Conservation (phyloP, 2,329 filamentous ascomycete species). For the Fusarium miscanthi region DNA sequence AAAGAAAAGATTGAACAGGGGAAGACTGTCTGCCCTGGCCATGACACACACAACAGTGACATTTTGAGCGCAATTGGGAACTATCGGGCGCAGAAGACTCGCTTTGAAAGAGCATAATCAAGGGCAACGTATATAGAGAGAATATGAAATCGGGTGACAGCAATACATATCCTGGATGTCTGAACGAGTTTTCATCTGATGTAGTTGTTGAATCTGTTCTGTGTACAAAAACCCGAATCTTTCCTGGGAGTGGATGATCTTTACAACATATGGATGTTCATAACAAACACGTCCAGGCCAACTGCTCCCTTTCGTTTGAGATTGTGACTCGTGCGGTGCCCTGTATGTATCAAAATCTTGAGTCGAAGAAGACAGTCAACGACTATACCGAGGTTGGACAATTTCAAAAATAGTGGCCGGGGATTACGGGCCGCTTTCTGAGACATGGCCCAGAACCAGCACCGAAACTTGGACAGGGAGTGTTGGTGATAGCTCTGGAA, state of each 20-base stretch:
- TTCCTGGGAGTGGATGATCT: not conserved
- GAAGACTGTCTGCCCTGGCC: constrained; percentile 6
- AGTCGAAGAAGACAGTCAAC: not conserved
- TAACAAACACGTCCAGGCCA: not conserved
- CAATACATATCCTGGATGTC: not conserved
- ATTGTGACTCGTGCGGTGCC: not conserved
- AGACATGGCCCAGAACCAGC: constrained; percentile 18
- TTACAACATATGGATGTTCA: not conserved
- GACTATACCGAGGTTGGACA: not conserved
- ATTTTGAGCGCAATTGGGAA: constrained; percentile 36
- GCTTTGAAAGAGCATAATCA: constrained; percentile 24
- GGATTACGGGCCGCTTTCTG: constrained; percentile 11
- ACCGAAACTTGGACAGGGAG: not conserved
- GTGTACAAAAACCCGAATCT: not conserved
- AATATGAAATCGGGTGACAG: constrained; percentile 27
- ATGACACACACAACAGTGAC: constrained; percentile 22
- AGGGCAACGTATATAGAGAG: constrained; percentile 39
- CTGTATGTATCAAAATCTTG: not conserved
- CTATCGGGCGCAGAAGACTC: constrained; percentile 23
- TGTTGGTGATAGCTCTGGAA: constrained; percentile 7
- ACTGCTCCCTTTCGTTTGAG: not conserved
- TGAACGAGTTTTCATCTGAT: not conserved
- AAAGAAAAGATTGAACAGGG: constrained; percentile 15
- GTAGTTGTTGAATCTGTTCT: not conserved
- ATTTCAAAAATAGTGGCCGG: not conserved